phyloP scores from a whole-genome alignment of 2,329 filamentous ascomycete genomes.

The Ambrosiella cleistominuta region DNA sequence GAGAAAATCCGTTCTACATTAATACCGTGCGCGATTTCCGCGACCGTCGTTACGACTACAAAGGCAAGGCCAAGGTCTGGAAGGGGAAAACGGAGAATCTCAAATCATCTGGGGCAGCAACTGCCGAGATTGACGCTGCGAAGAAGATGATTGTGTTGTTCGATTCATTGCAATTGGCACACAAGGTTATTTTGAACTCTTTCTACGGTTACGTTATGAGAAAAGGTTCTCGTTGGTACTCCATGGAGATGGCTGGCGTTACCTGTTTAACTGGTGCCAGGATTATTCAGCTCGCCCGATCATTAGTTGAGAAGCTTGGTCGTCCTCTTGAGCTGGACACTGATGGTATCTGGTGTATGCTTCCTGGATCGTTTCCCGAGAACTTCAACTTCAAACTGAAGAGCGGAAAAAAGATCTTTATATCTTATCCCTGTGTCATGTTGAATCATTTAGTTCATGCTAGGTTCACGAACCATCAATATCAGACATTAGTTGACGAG shows the following conservation, averaged over 20 bases:
- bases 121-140: conserved; percentile 68
- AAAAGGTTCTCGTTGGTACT: conserved; percentile 98
- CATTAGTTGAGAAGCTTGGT: conserved; percentile 83
- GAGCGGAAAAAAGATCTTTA: conserved; percentile 88
- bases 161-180: conserved; percentile 87
- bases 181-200: conserved; percentile 97
- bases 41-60: conserved; percentile 95
- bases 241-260: conserved; percentile 97
- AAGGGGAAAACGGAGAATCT: conserved; percentile 86
- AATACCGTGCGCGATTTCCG: conserved; percentile 91
- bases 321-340: conserved; percentile 89
- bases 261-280: conserved; percentile 90
- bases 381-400: conserved; percentile 90
- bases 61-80: conserved; percentile 95
- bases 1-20: conserved; percentile 97
- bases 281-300: conserved; percentile 91
- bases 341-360: conserved; percentile 98
- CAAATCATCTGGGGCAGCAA: conserved; percentile 62
- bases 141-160: conserved; percentile 98
- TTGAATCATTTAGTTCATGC: conserved; percentile 92
- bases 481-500: conserved; percentile 71
- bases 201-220: conserved; percentile 99
- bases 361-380: conserved; percentile 88
- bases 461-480: conserved; percentile 92
- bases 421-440: conserved; percentile 98